Base-by-base conservation (phyloP, 2,329 filamentous ascomycete genomes). In the Penicillium aurantiogriseum region DNA sequence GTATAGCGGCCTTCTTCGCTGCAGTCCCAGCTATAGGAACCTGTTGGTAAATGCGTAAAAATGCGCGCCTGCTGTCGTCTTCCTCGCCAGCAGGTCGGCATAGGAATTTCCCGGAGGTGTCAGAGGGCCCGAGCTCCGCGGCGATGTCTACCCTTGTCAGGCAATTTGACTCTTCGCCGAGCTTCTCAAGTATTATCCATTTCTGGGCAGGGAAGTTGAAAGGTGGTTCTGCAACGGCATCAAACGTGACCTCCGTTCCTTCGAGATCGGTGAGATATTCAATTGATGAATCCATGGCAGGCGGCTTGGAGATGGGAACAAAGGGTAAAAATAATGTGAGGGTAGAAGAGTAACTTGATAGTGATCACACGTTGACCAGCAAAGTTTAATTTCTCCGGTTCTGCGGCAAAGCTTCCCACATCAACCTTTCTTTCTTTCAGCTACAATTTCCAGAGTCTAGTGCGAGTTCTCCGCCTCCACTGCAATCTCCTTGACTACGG, bases 181-280 rank as follows among this genome's bases (percentile, higher is more conserved):
- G 51, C 19, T 47, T 54, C 43, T 54, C 43, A 35, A 47, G 51
- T 46, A 46, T 53, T 40, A 53, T 53, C 42, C 42, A 53, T 46
- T 27, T 53, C 42, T 53, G 33, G 33, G 51, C 51, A n/a, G 51
- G 51, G 33, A 53, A 53, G 51, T 46, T 46, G 25, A 46, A 53
- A 6, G 51, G 51, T 46, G 51, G 42, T 31, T 52, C 51, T 8
- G 42, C n/a, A 46, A 53, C 42, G 3, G 51, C 33, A 53, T 53
- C 51, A 45, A 53, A 53, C 33, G 40, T 33, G 42, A 53, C 51
- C 42, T 53, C 21, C 8, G 40, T 46, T 45, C 51, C 51, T 39
- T 46, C 51, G 8, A 53, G 42, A 46, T 53, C 33, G 51, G 33
- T 46, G 42, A 54, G 51, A 40, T 54, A 54, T 54, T 54, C 43